phyloP scores from a whole-genome alignment of 768 basidiomycete genomes.

The Boletus reticulatus region DNA sequence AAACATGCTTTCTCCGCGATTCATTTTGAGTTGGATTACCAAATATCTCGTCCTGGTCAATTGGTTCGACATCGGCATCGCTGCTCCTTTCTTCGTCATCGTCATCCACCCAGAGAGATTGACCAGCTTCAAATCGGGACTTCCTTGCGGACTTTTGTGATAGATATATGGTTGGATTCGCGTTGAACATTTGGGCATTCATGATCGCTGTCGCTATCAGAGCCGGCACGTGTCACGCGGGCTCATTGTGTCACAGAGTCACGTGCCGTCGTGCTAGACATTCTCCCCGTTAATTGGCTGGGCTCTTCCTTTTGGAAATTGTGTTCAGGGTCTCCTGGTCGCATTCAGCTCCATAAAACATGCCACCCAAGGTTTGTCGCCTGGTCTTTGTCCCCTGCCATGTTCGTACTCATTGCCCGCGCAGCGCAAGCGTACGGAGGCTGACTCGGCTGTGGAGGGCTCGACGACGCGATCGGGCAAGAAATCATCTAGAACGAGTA shows the following conservation, averaged over 20 bases:
- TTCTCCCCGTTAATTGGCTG: slow-evolving; percentile 20
- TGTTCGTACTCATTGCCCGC: slow-evolving; percentile 12
- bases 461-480: slow-evolving; percentile 44
- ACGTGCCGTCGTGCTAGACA: slow-evolving; percentile 14
- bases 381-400: neutral
- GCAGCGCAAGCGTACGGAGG: slow-evolving; percentile 61
- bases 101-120: slow-evolving; percentile 63
- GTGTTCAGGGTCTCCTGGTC: neutral
- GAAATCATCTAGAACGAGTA: slow-evolving; percentile 41
- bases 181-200: slow-evolving; percentile 73
- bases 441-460: slow-evolving; percentile 27
- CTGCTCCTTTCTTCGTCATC: slow-evolving; percentile 37
- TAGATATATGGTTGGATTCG: slow-evolving; percentile 82
- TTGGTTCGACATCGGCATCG: slow-evolving; percentile 52
- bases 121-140: slow-evolving; percentile 37
- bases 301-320: slow-evolving; percentile 12
- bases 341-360: slow-evolving; percentile 8
- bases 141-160: slow-evolving; percentile 46
- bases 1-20: neutral
- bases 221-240: slow-evolving; percentile 15
- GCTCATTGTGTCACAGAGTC: slow-evolving; percentile 15
- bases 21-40: slow-evolving; percentile 45
- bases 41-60: slow-evolving; percentile 92
- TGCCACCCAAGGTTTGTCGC: slow-evolving; percentile 38
- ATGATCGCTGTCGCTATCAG: slow-evolving; percentile 33